Percentiles rank a stretch among this genome's conserved stretches.
Conservation (phyloP, 2,329 filamentous ascomycete genomes). For the Rutstroemia sydowiana region DNA sequence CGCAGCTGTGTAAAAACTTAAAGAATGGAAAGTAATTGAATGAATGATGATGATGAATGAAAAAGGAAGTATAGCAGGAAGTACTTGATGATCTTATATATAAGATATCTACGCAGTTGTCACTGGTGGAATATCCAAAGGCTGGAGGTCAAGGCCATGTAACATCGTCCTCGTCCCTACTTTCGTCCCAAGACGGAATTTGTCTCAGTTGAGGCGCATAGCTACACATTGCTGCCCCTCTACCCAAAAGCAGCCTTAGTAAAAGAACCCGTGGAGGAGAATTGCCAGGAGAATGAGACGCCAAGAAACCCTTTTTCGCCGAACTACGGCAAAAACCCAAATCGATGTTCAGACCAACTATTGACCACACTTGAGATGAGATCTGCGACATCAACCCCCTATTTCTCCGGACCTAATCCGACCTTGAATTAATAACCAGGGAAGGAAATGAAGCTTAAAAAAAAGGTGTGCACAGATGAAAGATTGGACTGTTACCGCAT, state of each 20-base stretch:
- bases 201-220: neutral
- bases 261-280: neutral
- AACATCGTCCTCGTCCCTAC: neutral
- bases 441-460: neutral
- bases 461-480: neutral
- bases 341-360: neutral
- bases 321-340: neutral
- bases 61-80: slow-evolving; percentile 20
- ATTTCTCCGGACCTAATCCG: neutral
- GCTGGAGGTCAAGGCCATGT: neutral
- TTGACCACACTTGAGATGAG: neutral
- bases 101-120: neutral
- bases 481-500: neutral
- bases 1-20: slow-evolving; percentile 24
- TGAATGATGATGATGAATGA: slow-evolving; percentile 10
- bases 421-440: neutral
- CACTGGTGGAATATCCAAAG: neutral
- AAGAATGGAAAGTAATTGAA: slow-evolving; percentile 8
- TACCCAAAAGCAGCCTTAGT: neutral
- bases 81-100: slow-evolving; percentile 17
- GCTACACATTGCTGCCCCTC: neutral
- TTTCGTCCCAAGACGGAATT: neutral
- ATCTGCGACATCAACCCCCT: neutral
- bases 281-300: neutral
- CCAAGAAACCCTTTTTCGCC: neutral